Evolutionary conservation across 371 early-diverging fungal species (phyloP).

Genomic region (Zancudomyces culisetae): DNA sequence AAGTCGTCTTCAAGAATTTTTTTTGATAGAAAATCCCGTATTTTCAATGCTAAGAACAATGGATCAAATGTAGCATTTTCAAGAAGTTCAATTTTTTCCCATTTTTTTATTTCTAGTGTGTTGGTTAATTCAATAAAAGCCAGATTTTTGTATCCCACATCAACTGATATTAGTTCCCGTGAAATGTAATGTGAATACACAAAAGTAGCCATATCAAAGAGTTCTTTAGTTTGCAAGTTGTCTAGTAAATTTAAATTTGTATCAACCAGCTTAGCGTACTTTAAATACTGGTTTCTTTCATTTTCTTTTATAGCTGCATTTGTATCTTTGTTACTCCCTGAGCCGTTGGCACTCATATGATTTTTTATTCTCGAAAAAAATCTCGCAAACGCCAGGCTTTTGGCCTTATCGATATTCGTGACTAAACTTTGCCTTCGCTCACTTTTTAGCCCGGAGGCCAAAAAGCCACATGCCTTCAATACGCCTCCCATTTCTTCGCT

Average conservation of each 20-base stretch:
- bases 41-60: conserved; percentile 12
- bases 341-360: background rate
- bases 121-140: conserved; percentile 30
- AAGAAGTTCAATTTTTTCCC: conserved; percentile 15
- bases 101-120: conserved; percentile 9
- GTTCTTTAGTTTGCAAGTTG: too few relatives aligned
- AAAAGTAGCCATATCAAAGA: background rate
- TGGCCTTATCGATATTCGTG: background rate
- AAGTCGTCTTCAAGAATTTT: conserved; percentile 8
- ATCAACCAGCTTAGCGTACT: background rate
- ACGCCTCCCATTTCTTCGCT: background rate
- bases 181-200: conserved; percentile 6
- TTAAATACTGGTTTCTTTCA: background rate
- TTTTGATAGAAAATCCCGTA: conserved; percentile 11
- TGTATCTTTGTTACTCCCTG: background rate
- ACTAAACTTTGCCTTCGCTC: background rate
- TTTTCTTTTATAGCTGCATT: background rate
- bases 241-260: too few relatives aligned
- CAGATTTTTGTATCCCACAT: conserved; percentile 49
- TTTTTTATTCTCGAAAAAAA: background rate
- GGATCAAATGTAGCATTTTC: conserved; percentile 19
- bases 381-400: background rate
- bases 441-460: background rate
- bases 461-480: background rate
- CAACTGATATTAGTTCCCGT: conserved; percentile 36